Percentiles rank a stretch among this genome's conserved stretches.
These are phyloP conservation scores for Ogataea paradorogensis DNA, from an alignment of 805 yeast species.

Conservation along the genomic window DNA sequence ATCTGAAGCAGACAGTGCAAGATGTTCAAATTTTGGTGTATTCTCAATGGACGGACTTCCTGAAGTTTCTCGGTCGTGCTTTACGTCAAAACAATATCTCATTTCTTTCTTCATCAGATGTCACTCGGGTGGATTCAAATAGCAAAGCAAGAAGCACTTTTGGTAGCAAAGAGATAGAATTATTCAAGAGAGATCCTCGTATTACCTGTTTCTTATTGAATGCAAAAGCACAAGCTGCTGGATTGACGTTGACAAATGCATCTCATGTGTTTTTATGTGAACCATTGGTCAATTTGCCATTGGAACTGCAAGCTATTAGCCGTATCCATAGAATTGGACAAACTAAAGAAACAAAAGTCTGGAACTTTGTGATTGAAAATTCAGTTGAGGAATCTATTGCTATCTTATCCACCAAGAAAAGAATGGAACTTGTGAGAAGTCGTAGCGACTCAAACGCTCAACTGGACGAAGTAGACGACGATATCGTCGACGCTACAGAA, in stretches of 20 bases:
- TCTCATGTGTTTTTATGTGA: conserved; percentile 90
- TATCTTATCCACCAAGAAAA: conserved; percentile 58
- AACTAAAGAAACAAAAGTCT: conserved; percentile 72
- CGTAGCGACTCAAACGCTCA: conserved; percentile 14
- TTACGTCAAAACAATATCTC: conserved; percentile 55
- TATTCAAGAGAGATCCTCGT: conserved; percentile 55
- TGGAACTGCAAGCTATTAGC: conserved; percentile 89
- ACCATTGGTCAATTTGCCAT: conserved; percentile 82
- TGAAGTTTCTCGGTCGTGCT: conserved; percentile 65
- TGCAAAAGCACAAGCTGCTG: conserved; percentile 86
- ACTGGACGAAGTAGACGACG: conserved; percentile 30
- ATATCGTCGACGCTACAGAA: conserved; percentile 53
- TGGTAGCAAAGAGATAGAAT: conserved; percentile 43
- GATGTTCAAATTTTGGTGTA: conserved; percentile 79
- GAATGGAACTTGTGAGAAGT: conserved; percentile 42
- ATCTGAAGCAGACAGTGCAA: conserved; percentile 55
- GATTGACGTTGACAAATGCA: conserved; percentile 87
- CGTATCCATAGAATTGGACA: conserved; percentile 94
- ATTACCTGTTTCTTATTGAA: conserved; percentile 85
- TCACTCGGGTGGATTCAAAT: conserved; percentile 5
- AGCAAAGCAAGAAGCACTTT: conserved; percentile 3
- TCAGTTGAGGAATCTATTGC: conserved; percentile 90
- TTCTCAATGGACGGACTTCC: conserved; percentile 83
- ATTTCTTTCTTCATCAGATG: conserved; percentile 51
- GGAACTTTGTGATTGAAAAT: conserved; percentile 83